Evolutionary conservation across 805 yeast species (phyloP), one percentile per base, ranked within the genome.

Genomic region (Metschnikowia noctiluminum): DNA sequence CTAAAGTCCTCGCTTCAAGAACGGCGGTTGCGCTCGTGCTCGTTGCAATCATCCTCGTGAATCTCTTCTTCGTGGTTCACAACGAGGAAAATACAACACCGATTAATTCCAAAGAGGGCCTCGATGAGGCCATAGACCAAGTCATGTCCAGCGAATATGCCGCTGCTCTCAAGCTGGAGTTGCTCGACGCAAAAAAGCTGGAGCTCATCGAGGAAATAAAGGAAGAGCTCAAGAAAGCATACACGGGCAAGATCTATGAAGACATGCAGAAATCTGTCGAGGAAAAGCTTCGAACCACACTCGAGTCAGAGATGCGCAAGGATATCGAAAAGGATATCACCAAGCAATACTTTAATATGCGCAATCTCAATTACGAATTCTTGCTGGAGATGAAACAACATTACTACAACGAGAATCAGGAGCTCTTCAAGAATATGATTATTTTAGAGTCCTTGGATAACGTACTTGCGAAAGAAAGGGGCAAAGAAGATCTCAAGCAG

Each of bases 391-490:
- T 45, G 43, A 46, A 47, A 30, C 38, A 21, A 21, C 32, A 40
- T 16, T 52, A 46, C 44, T 49, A 43, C 44, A 27, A 38, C 8
- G 49, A 49, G 15, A 45, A 52, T 32, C 21, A 43, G 30, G 47
- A 43, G 14, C 32, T 15, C 7, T 16, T 52, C 42, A 26, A 43
- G 31, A 35, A 43, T 26, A 14, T 49, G 38, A 11, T 41, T 3
- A 42, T 38, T 11, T 35, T 43, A 28, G 50, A 49, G 16, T 28
- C 48, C 11, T 28, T 52, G 39, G 35, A 43, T 14, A 14, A 26
- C 8, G 40, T 47, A 26, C 34, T 43, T 26, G 39, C 40, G 21
- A 37, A 31, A 28, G 38, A 40, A 30, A 14, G 21, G 27, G 45
- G 15, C 13, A 16, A 16, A 28, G 39, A 40, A 6, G 38, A 37